Conservation (phyloP, 805 yeast species). For the Spathaspora arborariae region DNA sequence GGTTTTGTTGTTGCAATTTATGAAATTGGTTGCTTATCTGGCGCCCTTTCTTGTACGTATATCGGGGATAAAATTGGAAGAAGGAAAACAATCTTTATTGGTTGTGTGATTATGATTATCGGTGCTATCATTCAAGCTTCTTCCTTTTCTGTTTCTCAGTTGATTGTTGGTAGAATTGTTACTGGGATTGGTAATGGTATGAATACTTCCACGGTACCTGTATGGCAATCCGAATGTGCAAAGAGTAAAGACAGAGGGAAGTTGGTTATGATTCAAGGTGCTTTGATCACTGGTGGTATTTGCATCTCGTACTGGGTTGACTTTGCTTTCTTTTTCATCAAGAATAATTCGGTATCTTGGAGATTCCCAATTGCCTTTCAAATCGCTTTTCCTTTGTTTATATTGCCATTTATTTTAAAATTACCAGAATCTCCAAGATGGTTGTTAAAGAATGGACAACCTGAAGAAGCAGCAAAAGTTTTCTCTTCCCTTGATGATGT, state of each 20-base stretch:
- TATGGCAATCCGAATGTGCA: constrained; percentile 46
- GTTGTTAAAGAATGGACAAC: constrained; percentile 48
- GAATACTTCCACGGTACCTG: constrained; percentile 43
- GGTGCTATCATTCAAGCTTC: constrained; percentile 40
- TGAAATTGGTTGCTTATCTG: constrained; percentile 58
- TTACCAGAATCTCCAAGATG: constrained; percentile 75
- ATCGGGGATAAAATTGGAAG: constrained; percentile 41
- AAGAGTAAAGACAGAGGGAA: constrained; percentile 40
- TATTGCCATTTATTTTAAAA: constrained; percentile 38
- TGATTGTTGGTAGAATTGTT: constrained; percentile 56
- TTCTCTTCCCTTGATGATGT: constrained; percentile 39
- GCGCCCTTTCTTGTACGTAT: constrained; percentile 39
- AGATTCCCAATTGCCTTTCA: constrained; percentile 55
- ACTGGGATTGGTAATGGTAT: constrained; percentile 43
- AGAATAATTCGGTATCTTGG: constrained; percentile 36
- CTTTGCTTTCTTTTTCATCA: constrained; percentile 62
- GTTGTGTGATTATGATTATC: constrained; percentile 35
- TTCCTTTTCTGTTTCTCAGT: constrained; percentile 59
- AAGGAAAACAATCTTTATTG: constrained; percentile 35
- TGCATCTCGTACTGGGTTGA: constrained; percentile 66
- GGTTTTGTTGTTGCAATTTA: constrained; percentile 71
- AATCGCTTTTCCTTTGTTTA: constrained; percentile 49
- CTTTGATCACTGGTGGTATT: constrained; percentile 65
- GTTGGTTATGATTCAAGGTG: constrained; percentile 41
- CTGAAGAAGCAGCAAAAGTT: constrained; percentile 30